Evolutionary conservation across 73 alveolate genomes (phyloP), one percentile per base, ranked within the genome.

Genomic region (Loxodes magnus): DNA sequence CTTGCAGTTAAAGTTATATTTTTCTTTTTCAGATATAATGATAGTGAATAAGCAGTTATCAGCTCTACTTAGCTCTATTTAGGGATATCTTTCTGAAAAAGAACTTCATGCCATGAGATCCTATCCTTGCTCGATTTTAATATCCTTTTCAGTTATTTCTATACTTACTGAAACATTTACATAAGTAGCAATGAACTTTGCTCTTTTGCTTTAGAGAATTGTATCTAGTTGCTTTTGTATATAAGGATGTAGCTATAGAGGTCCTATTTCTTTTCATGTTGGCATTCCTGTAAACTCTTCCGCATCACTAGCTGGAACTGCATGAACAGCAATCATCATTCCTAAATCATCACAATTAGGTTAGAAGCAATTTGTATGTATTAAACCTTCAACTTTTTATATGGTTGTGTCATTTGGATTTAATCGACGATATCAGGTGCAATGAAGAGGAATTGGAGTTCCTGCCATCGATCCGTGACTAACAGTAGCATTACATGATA

Each of bases 221-320:
- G 36, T 49, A 20, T 55, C 52, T n/a, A 57, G 74, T 56, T 28
- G n/a, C 15, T 50, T 34, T 7, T 21, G 62, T 3, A 74, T 42
- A 6, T 74, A 43, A 14, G 51, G 68, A 30, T 74, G 82, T 31
- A 67, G 14, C n/a, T 24, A 36, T 17, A 75, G 15, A 9, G 89
- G 89, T 2, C 89, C 89, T 19, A 60, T 71, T 61, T 75, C 89
- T 5, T 74, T 67, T 52, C 67, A 75, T 44, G 68, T 48, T 0
- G 89, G 89, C 89, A 75, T 75, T 22, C 89, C 89, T 60, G 43
- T 22, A 43, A 68, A 75, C 27, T 75, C 89, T 24, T 75, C 77
- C 2, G 68, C 71, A 20, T 72, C 89, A 35, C 75, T 66, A 0
- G 63, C 80, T 3, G 89, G 89, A 29, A 69, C 54, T 2, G 89